These are phyloP conservation scores for Stemphylium lycopersici DNA, from an alignment of 2,329 filamentous ascomycete genomes.

Conservation along the genomic window DNA sequence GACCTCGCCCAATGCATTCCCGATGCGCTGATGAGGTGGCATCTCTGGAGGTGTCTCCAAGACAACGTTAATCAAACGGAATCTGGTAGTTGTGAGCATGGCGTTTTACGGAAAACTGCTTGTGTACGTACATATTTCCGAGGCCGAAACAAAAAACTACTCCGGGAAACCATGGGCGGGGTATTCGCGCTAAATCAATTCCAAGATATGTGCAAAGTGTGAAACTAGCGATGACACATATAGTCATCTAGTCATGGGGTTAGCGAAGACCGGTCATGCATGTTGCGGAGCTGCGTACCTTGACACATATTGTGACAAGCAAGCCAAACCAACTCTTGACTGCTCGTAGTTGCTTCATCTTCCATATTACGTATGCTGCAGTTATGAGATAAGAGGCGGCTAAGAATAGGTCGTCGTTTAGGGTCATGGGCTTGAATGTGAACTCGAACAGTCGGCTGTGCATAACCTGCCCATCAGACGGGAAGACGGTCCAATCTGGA, in stretches of 20 bases:
- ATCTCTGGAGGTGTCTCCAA: slow-evolving; percentile 73
- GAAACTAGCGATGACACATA: slow-evolving; percentile 79
- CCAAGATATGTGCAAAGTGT: slow-evolving; percentile 78
- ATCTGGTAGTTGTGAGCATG: slow-evolving; percentile 49
- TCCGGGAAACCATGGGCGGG: slow-evolving; percentile 74
- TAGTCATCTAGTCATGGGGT: slow-evolving; percentile 56
- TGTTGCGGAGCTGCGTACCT: slow-evolving; percentile 50
- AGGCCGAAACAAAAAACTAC: slow-evolving; percentile 78
- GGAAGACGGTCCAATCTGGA: slow-evolving; percentile 70
- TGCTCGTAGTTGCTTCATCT: slow-evolving; percentile 71
- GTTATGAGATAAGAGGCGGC: slow-evolving; percentile 69
- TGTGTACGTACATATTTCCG: slow-evolving; percentile 66
- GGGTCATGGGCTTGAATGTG: slow-evolving; percentile 75
- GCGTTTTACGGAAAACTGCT: not conserved
- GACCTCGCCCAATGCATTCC: slow-evolving; percentile 75
- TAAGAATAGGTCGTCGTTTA: slow-evolving; percentile 68
- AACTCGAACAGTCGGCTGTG: slow-evolving; percentile 75
- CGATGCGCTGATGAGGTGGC: slow-evolving; percentile 71
- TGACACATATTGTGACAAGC: slow-evolving; percentile 71
- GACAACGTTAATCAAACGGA: slow-evolving; percentile 78
- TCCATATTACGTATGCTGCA: slow-evolving; percentile 68
- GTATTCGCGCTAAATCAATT: slow-evolving; percentile 76
- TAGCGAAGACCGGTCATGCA: slow-evolving; percentile 9
- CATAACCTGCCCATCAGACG: slow-evolving; percentile 60
- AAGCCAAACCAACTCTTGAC: slow-evolving; percentile 78